Evolutionary conservation across 2,329 filamentous ascomycete species (phyloP).

Genomic region (Eutypella sp.): DNA sequence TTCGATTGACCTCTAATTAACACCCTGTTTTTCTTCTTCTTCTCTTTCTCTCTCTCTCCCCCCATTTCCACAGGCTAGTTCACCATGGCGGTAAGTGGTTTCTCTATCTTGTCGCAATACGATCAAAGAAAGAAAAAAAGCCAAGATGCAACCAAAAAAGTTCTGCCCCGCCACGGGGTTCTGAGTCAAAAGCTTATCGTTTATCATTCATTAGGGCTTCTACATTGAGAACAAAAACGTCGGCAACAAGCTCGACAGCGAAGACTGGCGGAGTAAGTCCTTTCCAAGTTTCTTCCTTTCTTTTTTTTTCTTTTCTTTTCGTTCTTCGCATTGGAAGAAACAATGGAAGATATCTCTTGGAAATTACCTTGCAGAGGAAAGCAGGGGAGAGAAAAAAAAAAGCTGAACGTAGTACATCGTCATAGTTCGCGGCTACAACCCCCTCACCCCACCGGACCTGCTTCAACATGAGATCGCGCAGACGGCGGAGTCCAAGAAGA

Average conservation of each 20-base stretch:
- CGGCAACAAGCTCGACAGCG: conserved; percentile 66
- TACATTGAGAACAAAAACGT: conserved; percentile 76
- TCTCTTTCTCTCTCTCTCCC: too few species aligned
- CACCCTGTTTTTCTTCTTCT: too few species aligned
- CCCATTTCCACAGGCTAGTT: neutral
- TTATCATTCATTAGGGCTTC: too few species aligned
- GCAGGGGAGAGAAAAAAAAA: neutral
- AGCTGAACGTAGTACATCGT: neutral
- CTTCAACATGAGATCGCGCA: conserved; percentile 87
- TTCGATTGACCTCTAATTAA: too few species aligned
- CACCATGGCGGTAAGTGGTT: neutral
- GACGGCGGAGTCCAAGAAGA: conserved; percentile 51
- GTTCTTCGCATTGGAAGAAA: too few species aligned
- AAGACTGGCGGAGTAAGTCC: conserved; percentile 75
- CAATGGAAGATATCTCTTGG: too few species aligned
- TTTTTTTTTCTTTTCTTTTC: too few species aligned
- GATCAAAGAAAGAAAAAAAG: neutral
- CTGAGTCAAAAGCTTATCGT: conserved; percentile 17
- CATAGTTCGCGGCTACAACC: conserved; percentile 82
- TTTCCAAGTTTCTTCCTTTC: too few species aligned
- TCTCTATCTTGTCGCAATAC: neutral
- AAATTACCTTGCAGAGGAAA: too few species aligned
- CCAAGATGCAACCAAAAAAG: conserved; percentile 1
- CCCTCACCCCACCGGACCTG: conserved; percentile 85
- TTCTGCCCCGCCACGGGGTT: conserved; percentile 4